Evolutionary conservation across 2,329 filamentous ascomycete species (phyloP).

Genomic region (Penicillium sp.): DNA sequence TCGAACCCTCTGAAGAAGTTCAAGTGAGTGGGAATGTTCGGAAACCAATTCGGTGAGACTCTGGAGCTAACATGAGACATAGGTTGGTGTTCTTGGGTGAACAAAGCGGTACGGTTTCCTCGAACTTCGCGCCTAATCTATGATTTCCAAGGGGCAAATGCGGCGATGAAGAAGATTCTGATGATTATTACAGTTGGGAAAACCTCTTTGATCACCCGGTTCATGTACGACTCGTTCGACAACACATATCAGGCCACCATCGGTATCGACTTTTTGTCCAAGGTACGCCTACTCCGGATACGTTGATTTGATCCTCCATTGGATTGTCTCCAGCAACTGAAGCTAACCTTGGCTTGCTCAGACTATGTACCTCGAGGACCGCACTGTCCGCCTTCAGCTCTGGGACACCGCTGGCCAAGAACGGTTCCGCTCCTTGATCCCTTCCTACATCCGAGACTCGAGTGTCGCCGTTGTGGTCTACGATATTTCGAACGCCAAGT

Average conservation of each 20-base stretch:
- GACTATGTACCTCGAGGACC: slow-evolving; percentile 99
- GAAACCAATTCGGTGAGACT: neutral
- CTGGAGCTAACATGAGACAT: slow-evolving; percentile 26
- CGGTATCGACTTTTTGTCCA: slow-evolving; percentile 98
- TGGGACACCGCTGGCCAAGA: slow-evolving; percentile 99
- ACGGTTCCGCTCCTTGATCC: slow-evolving; percentile 93
- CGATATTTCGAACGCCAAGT: slow-evolving; percentile 95
- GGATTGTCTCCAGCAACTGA: neutral
- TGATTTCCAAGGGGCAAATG: neutral
- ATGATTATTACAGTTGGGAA: slow-evolving; percentile 72
- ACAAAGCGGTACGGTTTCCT: slow-evolving; percentile 75
- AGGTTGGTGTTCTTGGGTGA: slow-evolving; percentile 97
- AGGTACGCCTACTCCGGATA: slow-evolving; percentile 56
- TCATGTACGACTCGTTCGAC: slow-evolving; percentile 99
- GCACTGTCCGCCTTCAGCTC: slow-evolving; percentile 92
- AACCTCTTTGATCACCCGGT: slow-evolving; percentile 95
- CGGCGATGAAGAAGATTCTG: slow-evolving; percentile 11
- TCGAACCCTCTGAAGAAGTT: slow-evolving; percentile 99
- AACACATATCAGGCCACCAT: slow-evolving; percentile 99
- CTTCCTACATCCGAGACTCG: slow-evolving; percentile 97
- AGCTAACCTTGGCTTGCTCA: slow-evolving; percentile 31
- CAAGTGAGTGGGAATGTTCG: slow-evolving; percentile 63
- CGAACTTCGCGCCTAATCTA: slow-evolving; percentile 8
- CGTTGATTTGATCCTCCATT: neutral
- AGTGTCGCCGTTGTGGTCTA: slow-evolving; percentile 98